Evolutionary conservation across 1,284 basidiomycete species (phyloP).

Genomic region (Sparassis latifolia): DNA sequence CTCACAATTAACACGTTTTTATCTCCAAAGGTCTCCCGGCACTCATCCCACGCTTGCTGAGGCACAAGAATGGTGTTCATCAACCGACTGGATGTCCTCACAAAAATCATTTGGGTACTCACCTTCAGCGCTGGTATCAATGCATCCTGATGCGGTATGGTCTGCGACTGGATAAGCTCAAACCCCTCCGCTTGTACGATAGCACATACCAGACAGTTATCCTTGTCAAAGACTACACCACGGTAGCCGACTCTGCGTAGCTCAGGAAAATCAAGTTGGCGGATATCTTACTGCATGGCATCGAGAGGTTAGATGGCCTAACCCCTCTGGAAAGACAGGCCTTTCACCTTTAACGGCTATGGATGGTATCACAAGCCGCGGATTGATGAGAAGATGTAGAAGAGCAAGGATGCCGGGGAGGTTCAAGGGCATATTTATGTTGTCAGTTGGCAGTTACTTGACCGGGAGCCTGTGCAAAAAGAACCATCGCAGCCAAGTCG

Average conservation of each 20-base stretch:
- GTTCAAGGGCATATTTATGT: constrained; percentile 60
- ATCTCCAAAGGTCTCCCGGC: constrained; percentile 68
- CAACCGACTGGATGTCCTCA: too few relatives aligned
- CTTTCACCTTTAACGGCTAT: constrained; percentile 64
- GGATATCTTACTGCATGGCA: constrained; percentile 65
- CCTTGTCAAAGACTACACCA: constrained; percentile 93
- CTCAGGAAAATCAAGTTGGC: constrained; percentile 80
- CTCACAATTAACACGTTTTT: constrained; percentile 86
- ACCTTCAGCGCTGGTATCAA: constrained; percentile 71
- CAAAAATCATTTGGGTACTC: constrained; percentile 13
- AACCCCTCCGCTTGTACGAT: background rate
- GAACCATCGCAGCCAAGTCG: too few relatives aligned
- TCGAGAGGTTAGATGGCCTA: background rate
- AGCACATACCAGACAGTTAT: constrained; percentile 85
- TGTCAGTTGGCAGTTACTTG: too few relatives aligned
- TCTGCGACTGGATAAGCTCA: constrained; percentile 37
- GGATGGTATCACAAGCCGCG: constrained; percentile 69
- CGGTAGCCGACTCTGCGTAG: constrained; percentile 75
- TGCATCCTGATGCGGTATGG: constrained; percentile 65
- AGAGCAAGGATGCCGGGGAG: constrained; percentile 73
- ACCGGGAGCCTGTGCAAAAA: too few relatives aligned
- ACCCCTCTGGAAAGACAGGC: background rate
- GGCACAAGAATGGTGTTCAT: background rate
- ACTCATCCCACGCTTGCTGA: constrained; percentile 75
- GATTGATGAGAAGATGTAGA: constrained; percentile 68